phyloP scores from a whole-genome alignment of 352 stramenopile genomes.

The Phytopythium montanum region DNA sequence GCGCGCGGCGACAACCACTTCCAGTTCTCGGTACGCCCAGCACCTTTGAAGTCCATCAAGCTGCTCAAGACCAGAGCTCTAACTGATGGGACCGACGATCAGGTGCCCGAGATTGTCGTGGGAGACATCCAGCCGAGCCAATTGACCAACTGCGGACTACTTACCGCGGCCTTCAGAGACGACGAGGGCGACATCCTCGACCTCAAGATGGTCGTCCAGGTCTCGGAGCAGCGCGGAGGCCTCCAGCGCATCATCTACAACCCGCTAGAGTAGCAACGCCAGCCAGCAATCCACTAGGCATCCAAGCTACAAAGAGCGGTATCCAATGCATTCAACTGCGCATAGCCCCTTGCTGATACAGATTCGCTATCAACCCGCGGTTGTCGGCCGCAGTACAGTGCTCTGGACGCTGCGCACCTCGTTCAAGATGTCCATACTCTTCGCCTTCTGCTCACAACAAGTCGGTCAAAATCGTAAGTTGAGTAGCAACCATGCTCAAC shows the following conservation, averaged over 20 bases:
- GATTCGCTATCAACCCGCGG: constrained; percentile 8
- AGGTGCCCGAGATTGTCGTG: constrained; percentile 72
- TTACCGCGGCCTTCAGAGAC: constrained; percentile 79
- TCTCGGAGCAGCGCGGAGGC: constrained; percentile 66
- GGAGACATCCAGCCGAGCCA: constrained; percentile 74
- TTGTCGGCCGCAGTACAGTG: constrained; percentile 21
- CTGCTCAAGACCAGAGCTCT: neutral
- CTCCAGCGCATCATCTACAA: constrained; percentile 88
- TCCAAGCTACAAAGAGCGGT: neutral
- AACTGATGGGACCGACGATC: neutral
- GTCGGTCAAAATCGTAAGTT: too few species aligned
- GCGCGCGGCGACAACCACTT: constrained; percentile 69
- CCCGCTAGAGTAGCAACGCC: constrained; percentile 59
- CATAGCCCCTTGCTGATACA: neutral
- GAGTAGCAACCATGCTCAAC: neutral
- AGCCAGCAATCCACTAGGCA: neutral
- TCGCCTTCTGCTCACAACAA: constrained; percentile 20
- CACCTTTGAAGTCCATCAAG: neutral
- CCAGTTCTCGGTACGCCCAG: constrained; percentile 69
- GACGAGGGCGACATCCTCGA: constrained; percentile 73
- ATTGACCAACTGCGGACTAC: constrained; percentile 84
- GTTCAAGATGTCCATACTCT: constrained; percentile 36
- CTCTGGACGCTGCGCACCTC: constrained; percentile 37
- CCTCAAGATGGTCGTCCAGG: constrained; percentile 88
- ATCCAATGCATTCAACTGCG: neutral